Percentiles rank a stretch among this genome's conserved stretches.
phyloP scores from a whole-genome alignment of 768 basidiomycete genomes.

The Candolleomyces aberdarensis region DNA sequence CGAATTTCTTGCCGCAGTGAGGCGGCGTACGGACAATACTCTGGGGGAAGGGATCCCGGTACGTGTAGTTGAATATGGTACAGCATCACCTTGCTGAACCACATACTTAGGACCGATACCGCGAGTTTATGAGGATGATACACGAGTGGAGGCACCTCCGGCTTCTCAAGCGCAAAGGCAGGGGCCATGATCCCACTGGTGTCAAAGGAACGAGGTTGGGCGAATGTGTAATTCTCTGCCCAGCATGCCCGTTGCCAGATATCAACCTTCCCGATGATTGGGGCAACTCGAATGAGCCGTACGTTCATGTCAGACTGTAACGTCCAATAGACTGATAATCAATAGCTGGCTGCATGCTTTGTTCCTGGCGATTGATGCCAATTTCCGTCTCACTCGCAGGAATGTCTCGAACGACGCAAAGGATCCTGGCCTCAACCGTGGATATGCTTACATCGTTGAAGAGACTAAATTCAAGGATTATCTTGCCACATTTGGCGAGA shows the following conservation, averaged over 20 bases:
- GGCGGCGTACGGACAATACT: too few relatives aligned
- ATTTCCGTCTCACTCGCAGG: constrained; percentile 27
- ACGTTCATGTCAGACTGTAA: not conserved
- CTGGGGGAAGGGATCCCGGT: too few relatives aligned
- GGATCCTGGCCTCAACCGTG: constrained; percentile 24
- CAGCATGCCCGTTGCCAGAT: constrained; percentile 18
- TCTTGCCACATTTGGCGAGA: too few relatives aligned
- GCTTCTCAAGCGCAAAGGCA: constrained; percentile 14
- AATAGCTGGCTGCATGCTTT: constrained; percentile 21
- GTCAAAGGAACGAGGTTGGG: constrained; percentile 13
- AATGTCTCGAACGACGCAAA: constrained; percentile 17
- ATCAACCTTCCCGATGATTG: constrained; percentile 17
- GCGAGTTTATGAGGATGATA: too few relatives aligned
- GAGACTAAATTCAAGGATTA: constrained; percentile 12
- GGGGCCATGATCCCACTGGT: constrained; percentile 12
- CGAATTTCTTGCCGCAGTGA: too few relatives aligned
- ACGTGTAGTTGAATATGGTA: too few relatives aligned
- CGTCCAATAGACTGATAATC: too few relatives aligned
- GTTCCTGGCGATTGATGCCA: constrained; percentile 29
- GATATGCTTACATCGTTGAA: constrained; percentile 26
- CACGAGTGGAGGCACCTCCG: constrained; percentile 13
- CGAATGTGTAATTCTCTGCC: constrained; percentile 18
- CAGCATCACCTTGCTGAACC: too few relatives aligned
- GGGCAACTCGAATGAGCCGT: constrained; percentile 7
- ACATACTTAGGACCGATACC: too few relatives aligned